Evolutionary conservation across 1,139 yeast species (phyloP), one percentile per base, ranked within the genome.

Genomic region (Candida sp.): DNA sequence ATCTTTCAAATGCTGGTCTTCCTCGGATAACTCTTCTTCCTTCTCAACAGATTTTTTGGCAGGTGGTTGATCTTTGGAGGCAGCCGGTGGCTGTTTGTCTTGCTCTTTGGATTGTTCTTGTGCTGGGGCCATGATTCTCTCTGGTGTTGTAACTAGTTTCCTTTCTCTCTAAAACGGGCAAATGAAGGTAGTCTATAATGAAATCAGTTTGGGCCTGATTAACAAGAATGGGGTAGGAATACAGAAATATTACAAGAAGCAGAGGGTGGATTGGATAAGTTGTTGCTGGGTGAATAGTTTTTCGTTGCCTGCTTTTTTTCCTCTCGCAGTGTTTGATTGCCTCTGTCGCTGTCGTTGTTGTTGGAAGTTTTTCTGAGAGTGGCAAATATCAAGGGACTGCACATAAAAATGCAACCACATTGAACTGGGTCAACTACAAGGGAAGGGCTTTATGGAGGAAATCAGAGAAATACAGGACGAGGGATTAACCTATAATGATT

Each of bases 1-100:
- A 54, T 83, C 85, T 66, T 94, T 94, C 61, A 96, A 80, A 67
- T 88, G 90, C 62, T 86, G 88, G 70, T 96, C 99, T 69, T 94
- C 99, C 69, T 93, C 99, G 41, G 93, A 88, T 54, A 94, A 78
- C 66, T 93, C 98, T 66, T 92, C 97, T 64, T 86, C 79, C 49
- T 77, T 72, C 62, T 74, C 65, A n/a, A 34, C 37, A 4, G 45
- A 39, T 58, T 50, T 47, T 51, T 54, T 41, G 51, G 56, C 35
- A 37, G 51, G 17, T 28, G 58, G 46, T 44, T 59, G 63, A 42
- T 45, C 44, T 43, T 59, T 53, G 28, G 57, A 46, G 3, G 41
- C 12, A 23, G 44, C 53, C 28, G 49, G 46, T 38, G 39, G 47
- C 37, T 44, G 48, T 30, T 37, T 23, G 7, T 33, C 35, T 40